Evolutionary conservation across 192 early-diverging fungal species (phyloP).

Genomic region (Gonapodya sp.): DNA sequence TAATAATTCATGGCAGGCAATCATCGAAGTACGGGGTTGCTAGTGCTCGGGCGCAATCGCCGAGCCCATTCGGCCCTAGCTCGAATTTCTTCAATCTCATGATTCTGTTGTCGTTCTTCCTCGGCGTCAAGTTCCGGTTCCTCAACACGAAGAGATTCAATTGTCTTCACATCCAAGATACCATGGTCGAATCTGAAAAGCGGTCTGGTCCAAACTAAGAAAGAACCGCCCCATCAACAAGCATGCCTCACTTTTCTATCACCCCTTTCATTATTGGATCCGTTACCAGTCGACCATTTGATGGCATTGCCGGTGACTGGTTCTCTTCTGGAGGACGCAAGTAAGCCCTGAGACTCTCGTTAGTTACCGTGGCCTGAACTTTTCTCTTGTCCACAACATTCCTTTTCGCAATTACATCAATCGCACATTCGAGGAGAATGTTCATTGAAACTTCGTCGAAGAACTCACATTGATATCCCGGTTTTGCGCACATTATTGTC

Average conservation of each 20-base stretch:
- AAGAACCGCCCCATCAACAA: not conserved
- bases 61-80: no score
- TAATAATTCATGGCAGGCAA: no score
- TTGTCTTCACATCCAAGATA: not conserved
- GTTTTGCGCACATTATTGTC: slow-evolving; percentile 65
- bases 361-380: slow-evolving; percentile 32
- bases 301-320: slow-evolving; percentile 11
- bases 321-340: slow-evolving; percentile 29
- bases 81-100: no score
- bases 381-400: slow-evolving; percentile 55
- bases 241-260: not conserved
- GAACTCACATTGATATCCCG: slow-evolving; percentile 40
- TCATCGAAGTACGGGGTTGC: no score
- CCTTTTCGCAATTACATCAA: slow-evolving; percentile 5
- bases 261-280: not conserved
- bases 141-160: not conserved
- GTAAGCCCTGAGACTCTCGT: slow-evolving; percentile 39
- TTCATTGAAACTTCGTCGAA: not conserved
- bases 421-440: not conserved
- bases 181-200: not conserved
- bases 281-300: slow-evolving; percentile 6
- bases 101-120: no score
- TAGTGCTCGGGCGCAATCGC: no score
- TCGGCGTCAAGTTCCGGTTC: not conserved
- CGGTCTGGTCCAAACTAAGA: not conserved